These are phyloP conservation scores for Penicillium paneum DNA, from an alignment of 2,329 filamentous ascomycete species.

Conservation along the genomic window DNA sequence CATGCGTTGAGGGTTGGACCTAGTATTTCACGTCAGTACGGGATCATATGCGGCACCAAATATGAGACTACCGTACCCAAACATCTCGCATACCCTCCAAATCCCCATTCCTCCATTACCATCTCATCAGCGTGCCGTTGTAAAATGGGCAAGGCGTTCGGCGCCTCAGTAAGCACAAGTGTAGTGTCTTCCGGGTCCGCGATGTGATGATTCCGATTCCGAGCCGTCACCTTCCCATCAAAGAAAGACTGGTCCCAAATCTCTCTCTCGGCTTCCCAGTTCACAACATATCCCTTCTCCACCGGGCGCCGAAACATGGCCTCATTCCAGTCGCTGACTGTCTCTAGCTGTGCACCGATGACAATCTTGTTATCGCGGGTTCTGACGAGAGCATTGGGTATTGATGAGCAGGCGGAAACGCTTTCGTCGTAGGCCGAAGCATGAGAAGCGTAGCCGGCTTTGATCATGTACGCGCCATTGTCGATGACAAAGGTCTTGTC, in stretches of 20 bases:
- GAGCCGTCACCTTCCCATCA: slow-evolving; percentile 58
- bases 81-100: slow-evolving; percentile 77
- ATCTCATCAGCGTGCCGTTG: slow-evolving; percentile 94
- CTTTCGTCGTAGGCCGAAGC: slow-evolving; percentile 38
- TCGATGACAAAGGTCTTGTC: slow-evolving; percentile 78
- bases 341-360: slow-evolving; percentile 69
- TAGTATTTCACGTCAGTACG: slow-evolving; percentile 31
- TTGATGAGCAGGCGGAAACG: slow-evolving; percentile 57
- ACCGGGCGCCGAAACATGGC: slow-evolving; percentile 82
- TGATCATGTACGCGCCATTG: slow-evolving; percentile 88
- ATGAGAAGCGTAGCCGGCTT: slow-evolving; percentile 70
- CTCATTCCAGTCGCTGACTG: slow-evolving; percentile 86
- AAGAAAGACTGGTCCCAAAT: slow-evolving; percentile 93
- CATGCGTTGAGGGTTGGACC: slow-evolving; percentile 77
- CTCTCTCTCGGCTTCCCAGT: slow-evolving; percentile 93
- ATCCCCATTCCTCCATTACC: slow-evolving; percentile 95
- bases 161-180: slow-evolving; percentile 78
- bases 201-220: slow-evolving; percentile 44
- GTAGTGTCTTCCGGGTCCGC: slow-evolving; percentile 74
- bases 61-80: slow-evolving; percentile 51
- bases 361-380: slow-evolving; percentile 76
- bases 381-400: slow-evolving; percentile 87
- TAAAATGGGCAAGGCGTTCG: slow-evolving; percentile 74
- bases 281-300: slow-evolving; percentile 91
- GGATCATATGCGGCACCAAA: neutral